Base-by-base conservation (phyloP, 306 rosid genomes). In the Cicer cuneatum region DNA sequence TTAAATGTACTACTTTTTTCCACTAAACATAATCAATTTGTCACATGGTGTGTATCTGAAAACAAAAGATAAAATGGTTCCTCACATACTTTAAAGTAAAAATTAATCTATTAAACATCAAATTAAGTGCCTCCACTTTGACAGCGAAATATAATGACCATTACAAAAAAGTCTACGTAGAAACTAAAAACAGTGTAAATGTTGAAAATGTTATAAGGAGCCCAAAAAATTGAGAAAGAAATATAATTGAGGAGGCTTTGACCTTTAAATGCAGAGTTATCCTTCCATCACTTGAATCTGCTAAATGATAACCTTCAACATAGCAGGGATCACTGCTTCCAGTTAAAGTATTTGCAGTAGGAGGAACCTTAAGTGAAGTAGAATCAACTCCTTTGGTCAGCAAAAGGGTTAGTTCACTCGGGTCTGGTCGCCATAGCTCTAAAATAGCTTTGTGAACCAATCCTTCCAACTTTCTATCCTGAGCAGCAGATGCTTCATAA, bases 311-410 rank as follows among this genome's bases (percentile, higher is more conserved):
- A 52, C 92, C 99, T 90, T 92, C 99, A 68, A 94, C 81, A 78
- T 87, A 94, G 89, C 99, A 94, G 42, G 99, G 99, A 87, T 94
- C 99, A 71, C 97, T 90, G 86, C 99, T 92, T 47, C 99, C 99
- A 52, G 96, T 90, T 89, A 92, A 86, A 78, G 98, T 92, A 78
- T 84, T 87, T 68, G 99, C 97, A 80, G 90, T 86, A 56, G 99
- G 99, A 84, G 99, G 98, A 82, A 94, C 90, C 85, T 92, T 94
- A 75, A 94, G 98, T 63, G 88, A 76, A 62, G 97, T 85, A 79
- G 97, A 90, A 77, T 89, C 96, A 78, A 87, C 86, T 81, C 97
- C 99, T 85, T 94, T 81, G 16, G 98, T 89, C 85, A 94, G 89
- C 66, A 94, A 86, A 85, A 90, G 95, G 61, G 96, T 87, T 66